phyloP scores from a whole-genome alignment of 345 rosid species.

The Mercurialis annua region DNA sequence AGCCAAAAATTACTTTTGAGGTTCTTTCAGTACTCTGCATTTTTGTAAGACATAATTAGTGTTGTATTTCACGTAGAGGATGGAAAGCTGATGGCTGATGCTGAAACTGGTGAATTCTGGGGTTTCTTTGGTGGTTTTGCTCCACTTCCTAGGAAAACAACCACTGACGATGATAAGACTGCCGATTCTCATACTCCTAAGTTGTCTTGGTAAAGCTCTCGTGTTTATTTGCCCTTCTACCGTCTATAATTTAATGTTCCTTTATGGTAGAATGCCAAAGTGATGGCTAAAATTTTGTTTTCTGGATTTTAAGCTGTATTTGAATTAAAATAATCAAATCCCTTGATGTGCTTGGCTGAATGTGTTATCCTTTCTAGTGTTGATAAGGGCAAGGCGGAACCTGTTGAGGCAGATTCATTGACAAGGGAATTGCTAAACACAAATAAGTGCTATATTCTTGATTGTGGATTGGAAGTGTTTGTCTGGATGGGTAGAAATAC shows the following conservation, averaged over 20 bases:
- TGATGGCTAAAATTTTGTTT: background rate
- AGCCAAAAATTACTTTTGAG: conserved; percentile 6
- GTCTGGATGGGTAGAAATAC: conserved; percentile 94
- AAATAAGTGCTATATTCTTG: conserved; percentile 78
- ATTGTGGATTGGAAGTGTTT: conserved; percentile 77
- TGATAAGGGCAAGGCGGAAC: conserved; percentile 77
- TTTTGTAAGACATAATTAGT: conserved; percentile 15
- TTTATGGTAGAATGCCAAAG: background rate
- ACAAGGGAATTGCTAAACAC: conserved; percentile 74
- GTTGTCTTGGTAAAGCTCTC: conserved; percentile 55
- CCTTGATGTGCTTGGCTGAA: conserved; percentile 18
- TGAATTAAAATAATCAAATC: conserved; percentile 2
- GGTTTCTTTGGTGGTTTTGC: conserved; percentile 97
- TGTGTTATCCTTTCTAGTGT: conserved; percentile 48
- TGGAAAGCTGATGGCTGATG: conserved; percentile 98
- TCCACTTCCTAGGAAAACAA: conserved; percentile 87
- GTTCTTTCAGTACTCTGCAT: background rate
- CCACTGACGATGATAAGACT: conserved; percentile 45
- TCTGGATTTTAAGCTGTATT: background rate
- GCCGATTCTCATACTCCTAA: conserved; percentile 45
- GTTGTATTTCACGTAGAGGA: conserved; percentile 57
- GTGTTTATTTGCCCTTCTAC: conserved; percentile 6
- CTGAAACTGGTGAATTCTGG: conserved; percentile 99
- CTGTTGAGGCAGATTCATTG: conserved; percentile 65
- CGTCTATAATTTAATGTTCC: background rate